Conservation (phyloP, 441 rosid species). For the Raphanus hybrid region DNA sequence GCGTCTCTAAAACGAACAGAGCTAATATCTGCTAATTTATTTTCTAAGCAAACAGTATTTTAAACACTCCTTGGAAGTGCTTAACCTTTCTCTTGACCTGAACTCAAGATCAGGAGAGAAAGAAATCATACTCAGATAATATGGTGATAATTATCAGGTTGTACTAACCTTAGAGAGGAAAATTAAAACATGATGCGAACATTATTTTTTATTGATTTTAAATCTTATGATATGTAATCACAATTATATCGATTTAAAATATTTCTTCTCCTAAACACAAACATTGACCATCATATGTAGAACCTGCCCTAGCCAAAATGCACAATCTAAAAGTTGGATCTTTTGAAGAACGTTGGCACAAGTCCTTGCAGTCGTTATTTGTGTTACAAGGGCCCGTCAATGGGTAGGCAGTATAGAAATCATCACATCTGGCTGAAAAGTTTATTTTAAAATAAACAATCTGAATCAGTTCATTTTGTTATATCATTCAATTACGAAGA, state of each 20-base stretch:
- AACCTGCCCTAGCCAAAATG: not conserved
- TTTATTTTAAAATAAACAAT: too few species aligned
- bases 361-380: too few species aligned
- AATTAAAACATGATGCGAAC: not conserved
- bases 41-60: not conserved
- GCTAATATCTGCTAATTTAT: not conserved
- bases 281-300: not conserved
- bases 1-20: too few species aligned
- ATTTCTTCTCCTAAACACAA: not conserved
- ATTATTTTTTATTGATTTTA: too few species aligned
- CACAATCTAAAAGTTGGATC: not conserved
- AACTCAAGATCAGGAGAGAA: constrained; percentile 1
- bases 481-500: too few species aligned
- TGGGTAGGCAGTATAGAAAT: too few species aligned
- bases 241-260: too few species aligned
- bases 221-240: too few species aligned
- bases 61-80: not conserved
- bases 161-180: too few species aligned
- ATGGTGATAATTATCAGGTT: not conserved
- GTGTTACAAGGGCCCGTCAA: too few species aligned
- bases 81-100: not conserved
- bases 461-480: too few species aligned
- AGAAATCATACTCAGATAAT: not conserved
- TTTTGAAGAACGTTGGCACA: not conserved
- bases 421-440: too few species aligned